Conservation (phyloP, 2,329 filamentous ascomycete genomes). For the Phyllosticta citribraziliensis region DNA sequence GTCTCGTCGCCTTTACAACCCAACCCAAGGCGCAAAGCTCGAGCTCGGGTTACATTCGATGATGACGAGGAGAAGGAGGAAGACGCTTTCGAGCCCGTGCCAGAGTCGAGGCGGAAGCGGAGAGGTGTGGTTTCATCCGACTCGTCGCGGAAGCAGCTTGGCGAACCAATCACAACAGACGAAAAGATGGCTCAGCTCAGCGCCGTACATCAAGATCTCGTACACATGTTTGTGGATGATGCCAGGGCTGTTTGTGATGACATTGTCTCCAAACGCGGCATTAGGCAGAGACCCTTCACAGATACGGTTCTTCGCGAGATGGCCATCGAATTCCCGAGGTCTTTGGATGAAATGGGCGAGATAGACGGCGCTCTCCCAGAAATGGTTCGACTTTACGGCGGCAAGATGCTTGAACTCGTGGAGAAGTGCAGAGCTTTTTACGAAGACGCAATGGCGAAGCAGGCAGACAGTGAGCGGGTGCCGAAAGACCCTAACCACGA, state of each 20-base stretch:
- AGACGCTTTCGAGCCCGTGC: slow-evolving; percentile 40
- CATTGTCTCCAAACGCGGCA: slow-evolving; percentile 49
- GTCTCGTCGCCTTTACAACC: slow-evolving; percentile 54
- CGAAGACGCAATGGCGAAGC: slow-evolving; percentile 27
- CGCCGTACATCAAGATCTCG: slow-evolving; percentile 51
- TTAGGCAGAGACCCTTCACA: slow-evolving; percentile 54
- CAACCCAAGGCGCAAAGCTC: slow-evolving; percentile 27
- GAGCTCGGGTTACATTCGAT: slow-evolving; percentile 4
- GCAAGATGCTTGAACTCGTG: slow-evolving; percentile 51
- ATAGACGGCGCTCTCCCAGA: slow-evolving; percentile 55
- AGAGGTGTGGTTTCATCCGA: neutral
- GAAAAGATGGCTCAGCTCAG: slow-evolving; percentile 44
- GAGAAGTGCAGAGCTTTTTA: slow-evolving; percentile 28
- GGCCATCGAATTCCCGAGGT: slow-evolving; percentile 58
- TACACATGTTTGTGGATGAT: slow-evolving; percentile 55
- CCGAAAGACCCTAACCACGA: slow-evolving; percentile 41
- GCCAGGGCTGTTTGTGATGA: slow-evolving; percentile 52
- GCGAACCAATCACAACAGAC: slow-evolving; percentile 51
- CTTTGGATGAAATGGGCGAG: slow-evolving; percentile 49
- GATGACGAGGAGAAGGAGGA: slow-evolving; percentile 20
- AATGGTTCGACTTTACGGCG: slow-evolving; percentile 54
- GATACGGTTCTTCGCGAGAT: slow-evolving; percentile 63
- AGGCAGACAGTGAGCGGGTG: slow-evolving; percentile 31
- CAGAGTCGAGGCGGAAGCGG: slow-evolving; percentile 13
- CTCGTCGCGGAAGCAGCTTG: slow-evolving; percentile 29